A percentile compares a stretch with the other conserved stretches of the same genome.
phyloP scores from a whole-genome alignment of 208 protist genomes.

The Wallacemonas sp. region DNA sequence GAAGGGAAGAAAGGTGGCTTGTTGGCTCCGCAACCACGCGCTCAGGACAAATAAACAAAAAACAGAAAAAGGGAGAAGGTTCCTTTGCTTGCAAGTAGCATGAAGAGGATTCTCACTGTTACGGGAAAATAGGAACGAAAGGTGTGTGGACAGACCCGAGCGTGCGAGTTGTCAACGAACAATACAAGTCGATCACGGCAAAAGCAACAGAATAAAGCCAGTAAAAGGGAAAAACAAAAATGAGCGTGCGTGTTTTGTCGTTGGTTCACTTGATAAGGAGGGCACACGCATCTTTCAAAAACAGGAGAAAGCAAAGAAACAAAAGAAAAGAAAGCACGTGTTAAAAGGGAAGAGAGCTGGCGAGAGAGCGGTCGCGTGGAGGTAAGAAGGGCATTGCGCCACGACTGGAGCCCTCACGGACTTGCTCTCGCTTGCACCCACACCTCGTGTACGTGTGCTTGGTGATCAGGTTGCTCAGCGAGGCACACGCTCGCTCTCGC shows the following conservation, averaged over 20 bases:
- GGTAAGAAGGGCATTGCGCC: neutral
- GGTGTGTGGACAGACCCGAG: neutral
- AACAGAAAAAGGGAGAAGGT: conserved; percentile 13
- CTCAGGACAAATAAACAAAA: conserved; percentile 1
- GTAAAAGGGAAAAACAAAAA: conserved; percentile 7
- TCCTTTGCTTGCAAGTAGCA: neutral
- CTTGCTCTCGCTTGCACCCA: neutral
- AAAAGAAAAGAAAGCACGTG: conserved; percentile 5
- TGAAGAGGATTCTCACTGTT: neutral
- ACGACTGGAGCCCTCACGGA: neutral
- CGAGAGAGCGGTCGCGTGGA: neutral
- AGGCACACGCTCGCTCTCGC: too few relatives aligned
- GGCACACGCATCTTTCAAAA: too few relatives aligned
- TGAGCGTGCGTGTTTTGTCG: too few relatives aligned
- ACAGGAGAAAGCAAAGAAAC: conserved; percentile 4
- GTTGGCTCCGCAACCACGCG: neutral
- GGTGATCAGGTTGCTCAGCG: too few relatives aligned
- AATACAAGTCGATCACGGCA: neutral
- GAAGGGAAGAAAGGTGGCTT: neutral
- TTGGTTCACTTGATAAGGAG: too few relatives aligned
- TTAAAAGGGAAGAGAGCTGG: neutral
- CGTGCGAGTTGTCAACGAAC: conserved; percentile 10
- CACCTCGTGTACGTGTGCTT: too few relatives aligned
- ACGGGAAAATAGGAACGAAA: neutral
- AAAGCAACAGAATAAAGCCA: neutral